Base-by-base conservation (phyloP, 2,329 filamentous ascomycete species). In the Ciborinia camelliae region DNA sequence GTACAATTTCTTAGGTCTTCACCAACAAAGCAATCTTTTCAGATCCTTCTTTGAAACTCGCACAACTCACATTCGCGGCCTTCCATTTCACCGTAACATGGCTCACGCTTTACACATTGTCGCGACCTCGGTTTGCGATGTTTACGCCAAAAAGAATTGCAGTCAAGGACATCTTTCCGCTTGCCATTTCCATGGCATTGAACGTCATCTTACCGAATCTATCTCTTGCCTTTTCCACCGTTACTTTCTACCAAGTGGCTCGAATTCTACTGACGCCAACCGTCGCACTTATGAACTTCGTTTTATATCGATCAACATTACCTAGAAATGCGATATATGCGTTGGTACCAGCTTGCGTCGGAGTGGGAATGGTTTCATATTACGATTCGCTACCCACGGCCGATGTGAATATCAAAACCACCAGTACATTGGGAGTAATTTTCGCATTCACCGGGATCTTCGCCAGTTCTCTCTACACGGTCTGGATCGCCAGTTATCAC, bases 21-120 rank as follows among this genome's bases (percentile, higher is more conserved):
- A 86, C 85, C 50, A 90, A 90, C 78, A 90, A 90, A 76, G 82
- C 82, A 68, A 88, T 90, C 75, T 90, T 90, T 77, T 83, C 83
- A 30, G 83, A 88, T 67, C 82, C 83, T 20, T 82, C 81, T 18
- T 80, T 88, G 72, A 85, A 85, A 72, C 79, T 85, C 37, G 82
- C 81, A 66, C 87, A 90, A 75, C 81, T 89, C 59, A 83, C 84
- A 43, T 90, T 90, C 71, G 87, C 87, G 57, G 80, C 84, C 62
- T 89, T 89, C 76, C 87, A 90, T 76, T 90, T 90, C 77, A 79
- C 84, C 72, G 79, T 89, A 72, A 90, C 87, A 32, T 87, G 82
- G 76, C 71, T 84, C 3, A 87, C 86, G 12, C 81, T 90, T n/a
- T 86, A 80, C 73, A 75, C 82, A 51, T 79, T 89, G 66, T 88